A percentile compares a stretch with the other conserved stretches of the same genome.
phyloP scores from a whole-genome alignment of 176 grass and related monocot species.

The Aegilops tauschii region DNA sequence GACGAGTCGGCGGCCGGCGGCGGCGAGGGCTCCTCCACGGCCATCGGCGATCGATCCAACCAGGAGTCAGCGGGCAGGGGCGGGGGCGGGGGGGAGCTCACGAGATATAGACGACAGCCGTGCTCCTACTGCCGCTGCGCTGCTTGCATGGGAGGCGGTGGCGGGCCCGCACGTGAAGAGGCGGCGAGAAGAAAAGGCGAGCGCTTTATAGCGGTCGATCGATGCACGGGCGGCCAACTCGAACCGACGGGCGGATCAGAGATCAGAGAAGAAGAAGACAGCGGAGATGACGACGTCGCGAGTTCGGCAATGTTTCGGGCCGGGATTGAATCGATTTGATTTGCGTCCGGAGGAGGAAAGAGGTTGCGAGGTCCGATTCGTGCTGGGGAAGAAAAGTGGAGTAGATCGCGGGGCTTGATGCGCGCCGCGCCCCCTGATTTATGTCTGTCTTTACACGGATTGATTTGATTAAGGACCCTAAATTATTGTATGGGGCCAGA shows the following conservation, averaged over 20 bases:
- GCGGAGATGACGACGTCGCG: not conserved
- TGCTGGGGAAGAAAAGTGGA: not conserved
- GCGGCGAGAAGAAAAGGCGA: conserved; percentile 38
- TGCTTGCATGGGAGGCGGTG: conserved; percentile 41
- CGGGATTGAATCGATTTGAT: not conserved
- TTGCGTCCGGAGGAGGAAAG: not conserved
- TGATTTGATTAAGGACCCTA: not conserved
- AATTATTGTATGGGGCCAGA: no score
- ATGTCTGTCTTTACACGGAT: not conserved
- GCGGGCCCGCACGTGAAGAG: conserved; percentile 45
- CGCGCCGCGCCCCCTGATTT: not conserved
- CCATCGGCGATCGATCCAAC: conserved; percentile 27
- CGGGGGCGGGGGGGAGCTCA: not conserved
- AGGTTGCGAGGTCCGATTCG: not conserved
- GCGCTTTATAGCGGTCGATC: conserved; percentile 33
- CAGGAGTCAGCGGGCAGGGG: not conserved
- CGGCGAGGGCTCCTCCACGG: conserved; percentile 33
- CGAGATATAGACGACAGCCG: not conserved
- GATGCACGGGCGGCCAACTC: not conserved
- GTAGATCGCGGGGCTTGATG: not conserved
- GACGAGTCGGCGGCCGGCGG: not conserved
- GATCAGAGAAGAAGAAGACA: not conserved
- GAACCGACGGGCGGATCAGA: not conserved
- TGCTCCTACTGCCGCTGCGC: not conserved
- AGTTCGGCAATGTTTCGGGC: not conserved